A percentile compares a stretch with the other conserved stretches of the same genome.
phyloP scores from a whole-genome alignment of 2,329 filamentous ascomycete species.

The Beauveria asiatica region DNA sequence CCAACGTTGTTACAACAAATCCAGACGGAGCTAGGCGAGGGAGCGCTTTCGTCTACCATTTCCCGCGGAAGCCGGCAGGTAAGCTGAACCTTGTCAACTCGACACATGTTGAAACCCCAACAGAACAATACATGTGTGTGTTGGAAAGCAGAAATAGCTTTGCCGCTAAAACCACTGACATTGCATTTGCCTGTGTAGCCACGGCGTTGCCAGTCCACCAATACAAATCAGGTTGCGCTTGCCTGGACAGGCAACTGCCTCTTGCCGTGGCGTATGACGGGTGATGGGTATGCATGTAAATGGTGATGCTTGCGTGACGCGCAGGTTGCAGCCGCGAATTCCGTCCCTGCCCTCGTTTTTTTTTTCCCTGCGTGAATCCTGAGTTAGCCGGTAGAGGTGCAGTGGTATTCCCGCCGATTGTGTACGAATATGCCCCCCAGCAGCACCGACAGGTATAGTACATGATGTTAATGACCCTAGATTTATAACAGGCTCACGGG shows the following conservation, averaged over 20 bases:
- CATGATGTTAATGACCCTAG: not conserved
- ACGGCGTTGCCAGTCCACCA: not conserved
- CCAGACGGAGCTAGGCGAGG: not conserved
- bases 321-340: not conserved
- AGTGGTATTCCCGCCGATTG: not conserved
- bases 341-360: not conserved
- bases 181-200: not conserved
- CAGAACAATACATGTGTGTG: not conserved
- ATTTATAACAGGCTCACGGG: not conserved
- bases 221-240: not conserved
- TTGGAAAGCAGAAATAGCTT: not conserved
- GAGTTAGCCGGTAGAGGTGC: not conserved
- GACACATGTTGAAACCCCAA: not conserved
- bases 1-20: not conserved
- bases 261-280: not conserved
- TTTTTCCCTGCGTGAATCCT: not conserved
- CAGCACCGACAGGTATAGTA: not conserved
- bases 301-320: conserved; percentile 7
- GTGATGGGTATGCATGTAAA: not conserved
- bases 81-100: not conserved
- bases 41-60: not conserved
- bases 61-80: conserved; percentile 5
- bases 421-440: not conserved
- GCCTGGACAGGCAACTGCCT: not conserved
- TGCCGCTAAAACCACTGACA: not conserved